Evolutionary conservation across 371 early-diverging fungal species (phyloP), one percentile per base, ranked within the genome.

Genomic region (Mucor indicus): DNA sequence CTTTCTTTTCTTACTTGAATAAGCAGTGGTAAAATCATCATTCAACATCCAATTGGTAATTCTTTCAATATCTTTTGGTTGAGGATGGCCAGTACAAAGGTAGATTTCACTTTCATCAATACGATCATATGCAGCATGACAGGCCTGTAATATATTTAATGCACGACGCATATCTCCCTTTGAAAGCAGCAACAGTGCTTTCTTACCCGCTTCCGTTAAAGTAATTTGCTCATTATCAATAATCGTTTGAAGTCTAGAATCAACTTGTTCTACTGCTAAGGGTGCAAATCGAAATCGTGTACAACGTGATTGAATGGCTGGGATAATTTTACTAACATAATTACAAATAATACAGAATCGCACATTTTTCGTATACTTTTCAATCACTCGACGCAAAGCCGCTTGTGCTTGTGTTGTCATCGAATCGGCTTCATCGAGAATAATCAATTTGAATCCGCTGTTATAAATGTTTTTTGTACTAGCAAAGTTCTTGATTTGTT

Each of bases 281-380:
- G 99, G 99, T 9, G 89, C 81, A 76, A 99, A 99, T 32, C 99
- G 80, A 67, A 99, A 99, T 30, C 93, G 84, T 8, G 99, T 96
- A 77, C 99, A 99, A 38, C 99, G 86, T 36, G 97, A 96, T 69
- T 96, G 98, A 38, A 99, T 79, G 2, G 99, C 99, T 3, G 98
- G 98, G 37, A 98, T 98, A 37, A 99, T 97, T 67, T 98, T 98
- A 67, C 87, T 87, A 25, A 93, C 91, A 68, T 98, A 98, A 69
- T 99, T 99, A 81, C 98, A 98, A 47, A 99, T 96, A 36, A 99
- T 86, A 67, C 97, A 96, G 72, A 99, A 99, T 2, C 99, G 86
- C 9, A 96, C 96, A 60, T 97, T 98, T 36, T 81, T 81, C 16
- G 96, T 95, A 77, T 95, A 98, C 60, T 97, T 93, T 75, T 99